Evolutionary conservation across 148 eudicot genomes (phyloP), one percentile per base, ranked within the genome.

Genomic region (Linanthus parryae): DNA sequence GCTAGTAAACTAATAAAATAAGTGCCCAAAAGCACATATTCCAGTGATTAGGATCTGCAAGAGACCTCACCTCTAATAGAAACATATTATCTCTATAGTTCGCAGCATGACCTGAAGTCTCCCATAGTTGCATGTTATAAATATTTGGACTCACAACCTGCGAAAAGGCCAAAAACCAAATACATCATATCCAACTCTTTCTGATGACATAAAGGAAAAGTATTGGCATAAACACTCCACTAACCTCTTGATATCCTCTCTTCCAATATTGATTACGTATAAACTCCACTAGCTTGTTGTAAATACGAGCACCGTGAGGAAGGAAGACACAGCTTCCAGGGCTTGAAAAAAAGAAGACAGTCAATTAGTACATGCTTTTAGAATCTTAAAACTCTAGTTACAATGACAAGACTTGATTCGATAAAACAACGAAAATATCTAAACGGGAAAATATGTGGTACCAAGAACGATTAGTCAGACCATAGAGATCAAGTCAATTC

Each of bases 311-410:
- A 53, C 99, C 99, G 48, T 75, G 87, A 2, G 95, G 96, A 70
- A 88, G 91, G 64, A 94, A 88, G 72, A 94, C 75, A 74, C 88
- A 84, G 64, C 99, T 94, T 72, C 99, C 99, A 13, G 99, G 99
- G 66, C 99, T 92, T 71, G 54, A 55, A 66, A 41, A 37, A n/a
- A n/a, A n/a, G n/a, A n/a, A n/a, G n/a, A n/a, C n/a, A n/a, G n/a
- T n/a, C n/a, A n/a, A n/a, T n/a, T n/a, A n/a, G n/a, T n/a, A n/a
- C n/a, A n/a, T n/a, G n/a, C n/a, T n/a, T n/a, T n/a, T n/a, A n/a
- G n/a, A n/a, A n/a, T n/a, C n/a, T n/a, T n/a, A n/a, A n/a, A n/a
- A n/a, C n/a, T n/a, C n/a, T n/a, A n/a, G n/a, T n/a, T n/a, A n/a
- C n/a, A n/a, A n/a, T n/a, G n/a, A n/a, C n/a, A n/a, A n/a, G n/a